phyloP scores from a whole-genome alignment of 2,329 filamentous ascomycete genomes.

The Pseudocercospora eumusae region DNA sequence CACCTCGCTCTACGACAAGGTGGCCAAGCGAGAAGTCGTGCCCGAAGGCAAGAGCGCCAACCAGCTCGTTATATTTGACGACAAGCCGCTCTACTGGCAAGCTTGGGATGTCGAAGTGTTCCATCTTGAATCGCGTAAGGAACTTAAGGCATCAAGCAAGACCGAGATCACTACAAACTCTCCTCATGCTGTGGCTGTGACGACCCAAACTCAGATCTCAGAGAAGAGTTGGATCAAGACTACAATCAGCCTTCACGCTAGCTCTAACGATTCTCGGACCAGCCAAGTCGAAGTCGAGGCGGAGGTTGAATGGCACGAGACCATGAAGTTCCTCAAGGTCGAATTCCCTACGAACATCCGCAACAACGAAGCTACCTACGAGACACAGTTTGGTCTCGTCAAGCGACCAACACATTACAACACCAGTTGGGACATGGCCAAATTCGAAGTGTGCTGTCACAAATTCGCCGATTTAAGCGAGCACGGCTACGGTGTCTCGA shows the following conservation, averaged over 20 bases:
- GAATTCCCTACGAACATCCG: slow-evolving; percentile 92
- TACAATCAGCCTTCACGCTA: slow-evolving; percentile 75
- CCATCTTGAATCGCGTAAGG: slow-evolving; percentile 82
- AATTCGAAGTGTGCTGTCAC: slow-evolving; percentile 95
- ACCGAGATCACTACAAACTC: slow-evolving; percentile 72
- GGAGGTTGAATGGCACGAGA: slow-evolving; percentile 96
- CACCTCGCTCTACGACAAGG: slow-evolving; percentile 77
- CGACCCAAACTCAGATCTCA: slow-evolving; percentile 84
- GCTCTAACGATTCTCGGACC: slow-evolving; percentile 60
- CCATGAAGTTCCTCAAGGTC: slow-evolving; percentile 97
- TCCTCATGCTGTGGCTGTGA: slow-evolving; percentile 74
- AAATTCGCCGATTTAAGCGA: slow-evolving; percentile 92
- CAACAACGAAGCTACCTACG: slow-evolving; percentile 91
- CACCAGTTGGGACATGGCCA: slow-evolving; percentile 96
- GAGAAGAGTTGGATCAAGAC: slow-evolving; percentile 83
- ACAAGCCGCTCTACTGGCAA: slow-evolving; percentile 97
- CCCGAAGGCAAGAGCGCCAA: slow-evolving; percentile 74
- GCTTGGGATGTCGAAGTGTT: slow-evolving; percentile 98
- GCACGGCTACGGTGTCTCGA: slow-evolving; percentile 82
- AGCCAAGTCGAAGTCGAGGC: slow-evolving; percentile 76
- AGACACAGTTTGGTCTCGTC: slow-evolving; percentile 90
- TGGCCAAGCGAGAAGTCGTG: slow-evolving; percentile 74
- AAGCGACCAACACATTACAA: slow-evolving; percentile 95
- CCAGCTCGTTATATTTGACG: slow-evolving; percentile 91
- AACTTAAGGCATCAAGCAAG: slow-evolving; percentile 64